Evolutionary conservation across 345 rosid genomes (phyloP).

Genomic region (Cardamine resedifolia): DNA sequence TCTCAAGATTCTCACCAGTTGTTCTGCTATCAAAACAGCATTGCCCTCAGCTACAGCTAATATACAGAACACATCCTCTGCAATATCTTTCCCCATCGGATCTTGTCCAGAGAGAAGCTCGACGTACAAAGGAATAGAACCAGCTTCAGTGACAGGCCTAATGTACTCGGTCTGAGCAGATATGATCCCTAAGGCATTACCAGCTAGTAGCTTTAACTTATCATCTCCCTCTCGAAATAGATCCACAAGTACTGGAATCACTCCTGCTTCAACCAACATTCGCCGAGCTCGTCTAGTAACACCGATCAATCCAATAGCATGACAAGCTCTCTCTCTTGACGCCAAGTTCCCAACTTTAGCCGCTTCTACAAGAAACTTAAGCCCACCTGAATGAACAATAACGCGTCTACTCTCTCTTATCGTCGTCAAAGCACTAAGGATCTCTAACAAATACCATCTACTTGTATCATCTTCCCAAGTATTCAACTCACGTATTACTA

Average conservation of each 20-base stretch:
- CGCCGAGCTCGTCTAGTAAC: conserved; percentile 44
- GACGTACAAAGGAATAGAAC: conserved; percentile 58
- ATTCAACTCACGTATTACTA: conserved; percentile 43
- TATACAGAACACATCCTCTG: conserved; percentile 60
- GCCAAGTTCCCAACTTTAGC: conserved; percentile 49
- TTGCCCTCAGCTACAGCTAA: conserved; percentile 57
- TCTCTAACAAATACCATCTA: conserved; percentile 54
- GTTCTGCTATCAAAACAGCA: conserved; percentile 51
- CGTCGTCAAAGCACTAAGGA: conserved; percentile 55
- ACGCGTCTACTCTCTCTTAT: conserved; percentile 51
- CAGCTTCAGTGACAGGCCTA: conserved; percentile 53
- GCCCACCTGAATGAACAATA: conserved; percentile 44
- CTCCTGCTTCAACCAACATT: conserved; percentile 54
- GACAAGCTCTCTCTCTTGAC: conserved; percentile 68
- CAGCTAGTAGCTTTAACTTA: conserved; percentile 48
- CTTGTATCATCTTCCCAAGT: conserved; percentile 34
- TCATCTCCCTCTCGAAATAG: conserved; percentile 49
- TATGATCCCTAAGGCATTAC: conserved; percentile 57
- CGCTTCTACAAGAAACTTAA: conserved; percentile 57
- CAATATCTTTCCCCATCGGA: conserved; percentile 53
- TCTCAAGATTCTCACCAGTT: conserved; percentile 56
- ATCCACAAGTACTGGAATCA: conserved; percentile 52
- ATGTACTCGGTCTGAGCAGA: conserved; percentile 53
- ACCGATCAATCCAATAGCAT: conserved; percentile 57
- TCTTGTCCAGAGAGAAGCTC: conserved; percentile 57